Evolutionary conservation across 2,329 filamentous ascomycete species (phyloP).

Genomic region (Grosmannia penicillata): DNA sequence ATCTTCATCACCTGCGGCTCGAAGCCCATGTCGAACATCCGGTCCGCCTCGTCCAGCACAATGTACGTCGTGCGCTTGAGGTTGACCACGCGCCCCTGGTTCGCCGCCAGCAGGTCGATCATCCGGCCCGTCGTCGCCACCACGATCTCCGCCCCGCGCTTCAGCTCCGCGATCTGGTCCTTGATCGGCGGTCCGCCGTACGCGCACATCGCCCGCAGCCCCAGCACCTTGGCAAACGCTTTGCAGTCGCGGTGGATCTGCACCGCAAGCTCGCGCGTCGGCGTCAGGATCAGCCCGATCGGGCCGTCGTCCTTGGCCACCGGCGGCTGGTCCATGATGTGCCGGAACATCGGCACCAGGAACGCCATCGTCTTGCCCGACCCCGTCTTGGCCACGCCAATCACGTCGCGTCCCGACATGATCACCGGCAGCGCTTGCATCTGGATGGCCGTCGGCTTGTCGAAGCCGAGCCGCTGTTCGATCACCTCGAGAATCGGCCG

Average conservation of each 20-base stretch:
- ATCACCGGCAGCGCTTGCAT: constrained; percentile 87
- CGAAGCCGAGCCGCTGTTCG: constrained; percentile 63
- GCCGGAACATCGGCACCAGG: constrained; percentile 88
- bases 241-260: constrained; percentile 94
- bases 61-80: constrained; percentile 81
- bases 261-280: constrained; percentile 81
- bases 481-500: constrained; percentile 79
- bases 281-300: constrained; percentile 78
- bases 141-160: constrained; percentile 86
- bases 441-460: constrained; percentile 85
- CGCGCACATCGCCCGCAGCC: constrained; percentile 75
- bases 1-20: constrained; percentile 98
- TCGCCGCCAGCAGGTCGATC: constrained; percentile 88
- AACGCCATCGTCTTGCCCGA: constrained; percentile 97
- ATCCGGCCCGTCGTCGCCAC: constrained; percentile 91
- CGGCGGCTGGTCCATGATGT: constrained; percentile 85
- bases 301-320: constrained; percentile 77
- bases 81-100: constrained; percentile 88
- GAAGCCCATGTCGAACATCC: constrained; percentile 99
- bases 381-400: constrained; percentile 93
- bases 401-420: constrained; percentile 91
- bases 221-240: constrained; percentile 78
- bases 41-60: constrained; percentile 91
- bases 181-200: constrained; percentile 94
- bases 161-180: constrained; percentile 92